These are phyloP conservation scores for Mentha longifolia DNA, from an alignment of 257 asterid species.

Conservation along the genomic window DNA sequence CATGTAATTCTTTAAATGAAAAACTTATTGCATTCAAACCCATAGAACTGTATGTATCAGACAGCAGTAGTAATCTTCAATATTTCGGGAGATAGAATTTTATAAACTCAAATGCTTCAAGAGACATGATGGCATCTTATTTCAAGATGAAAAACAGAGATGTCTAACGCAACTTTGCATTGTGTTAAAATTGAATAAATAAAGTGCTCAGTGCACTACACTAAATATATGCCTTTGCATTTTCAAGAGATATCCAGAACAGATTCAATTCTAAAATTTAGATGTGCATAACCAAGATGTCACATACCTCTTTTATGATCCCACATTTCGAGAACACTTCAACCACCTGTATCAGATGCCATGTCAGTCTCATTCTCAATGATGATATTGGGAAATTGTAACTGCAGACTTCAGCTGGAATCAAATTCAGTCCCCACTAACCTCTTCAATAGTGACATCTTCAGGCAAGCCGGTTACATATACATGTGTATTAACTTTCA, in stretches of 20 bases:
- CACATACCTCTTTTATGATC: conserved; percentile 85
- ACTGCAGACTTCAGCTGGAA: conserved; percentile 17
- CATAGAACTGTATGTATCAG: conserved; percentile 1
- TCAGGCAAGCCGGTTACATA: conserved; percentile 95
- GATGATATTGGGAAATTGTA: conserved; percentile 10
- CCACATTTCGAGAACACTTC: conserved; percentile 95
- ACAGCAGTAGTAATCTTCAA: not conserved
- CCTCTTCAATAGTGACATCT: conserved; percentile 91
- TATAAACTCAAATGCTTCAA: not conserved
- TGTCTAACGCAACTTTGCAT: not conserved
- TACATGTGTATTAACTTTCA: conserved; percentile 97
- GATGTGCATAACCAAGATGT: conserved; percentile 24
- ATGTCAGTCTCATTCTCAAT: conserved; percentile 39
- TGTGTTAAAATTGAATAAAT: conserved; percentile 9
- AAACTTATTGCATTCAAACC: too few species aligned
- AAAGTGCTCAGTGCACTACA: not conserved
- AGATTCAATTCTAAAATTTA: not conserved
- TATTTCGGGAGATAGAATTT: not conserved
- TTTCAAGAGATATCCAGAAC: conserved; percentile 17
- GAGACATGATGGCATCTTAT: conserved; percentile 4
- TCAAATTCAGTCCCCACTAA: conserved; percentile 40
- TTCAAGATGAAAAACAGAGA: conserved; percentile 14
- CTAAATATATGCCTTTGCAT: conserved; percentile 9
- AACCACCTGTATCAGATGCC: conserved; percentile 61
- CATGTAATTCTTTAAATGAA: too few species aligned